Conservation (phyloP, 2,329 filamentous ascomycete genomes). For the Magnaporthiopsis poae region DNA sequence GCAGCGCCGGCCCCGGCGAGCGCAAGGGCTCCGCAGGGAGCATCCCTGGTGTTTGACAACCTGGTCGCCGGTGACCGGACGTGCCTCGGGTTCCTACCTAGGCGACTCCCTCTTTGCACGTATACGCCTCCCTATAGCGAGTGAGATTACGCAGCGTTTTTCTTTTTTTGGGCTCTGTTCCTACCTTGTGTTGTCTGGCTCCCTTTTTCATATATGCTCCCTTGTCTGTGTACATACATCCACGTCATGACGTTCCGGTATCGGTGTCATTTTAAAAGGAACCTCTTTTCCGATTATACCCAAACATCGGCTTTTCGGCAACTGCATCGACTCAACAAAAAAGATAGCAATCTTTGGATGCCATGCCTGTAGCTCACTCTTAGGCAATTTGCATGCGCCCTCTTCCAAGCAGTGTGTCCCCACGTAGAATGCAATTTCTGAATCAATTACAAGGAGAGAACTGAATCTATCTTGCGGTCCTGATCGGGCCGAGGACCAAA, state of each 20-base stretch:
- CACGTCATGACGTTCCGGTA: no score
- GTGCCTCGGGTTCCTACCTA: not conserved
- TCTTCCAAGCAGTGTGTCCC: no score
- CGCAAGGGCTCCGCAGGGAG: not conserved
- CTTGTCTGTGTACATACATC: no score
- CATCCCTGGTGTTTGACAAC: not conserved
- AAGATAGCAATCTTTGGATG: not conserved
- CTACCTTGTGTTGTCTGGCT: not conserved
- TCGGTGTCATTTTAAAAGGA: not conserved
- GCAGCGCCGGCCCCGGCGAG: not conserved
- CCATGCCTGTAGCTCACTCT: no score
- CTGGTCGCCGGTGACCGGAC: not conserved
- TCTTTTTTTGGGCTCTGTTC: not conserved
- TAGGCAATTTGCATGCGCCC: no score
- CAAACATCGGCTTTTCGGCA: not conserved
- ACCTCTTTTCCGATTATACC: not conserved
- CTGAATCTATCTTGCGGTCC: slow-evolving; percentile 7
- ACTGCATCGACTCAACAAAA: not conserved
- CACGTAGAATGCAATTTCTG: not conserved
- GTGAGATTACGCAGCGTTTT: not conserved
- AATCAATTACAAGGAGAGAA: slow-evolving; percentile 1
- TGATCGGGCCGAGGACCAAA: not conserved
- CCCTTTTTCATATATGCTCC: not conserved
- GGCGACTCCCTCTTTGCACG: not conserved
- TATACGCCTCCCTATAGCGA: not conserved